Conservation (phyloP, 331 rosid genomes). For the Malus hybrid region DNA sequence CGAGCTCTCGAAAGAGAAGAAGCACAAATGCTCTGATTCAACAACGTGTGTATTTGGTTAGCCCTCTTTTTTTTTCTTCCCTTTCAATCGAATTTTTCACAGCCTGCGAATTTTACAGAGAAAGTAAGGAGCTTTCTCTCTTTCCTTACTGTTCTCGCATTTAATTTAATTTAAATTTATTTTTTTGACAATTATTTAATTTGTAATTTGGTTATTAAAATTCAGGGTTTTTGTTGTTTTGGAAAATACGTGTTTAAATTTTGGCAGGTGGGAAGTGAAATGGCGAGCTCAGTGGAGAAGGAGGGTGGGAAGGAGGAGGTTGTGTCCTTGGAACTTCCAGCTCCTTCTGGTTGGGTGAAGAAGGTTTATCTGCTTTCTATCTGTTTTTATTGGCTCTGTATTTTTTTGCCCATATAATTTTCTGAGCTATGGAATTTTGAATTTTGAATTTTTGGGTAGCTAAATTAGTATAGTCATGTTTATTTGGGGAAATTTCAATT, state of each 20-base stretch:
- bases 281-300: slow-evolving; percentile 75
- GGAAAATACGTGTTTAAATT: slow-evolving; percentile 8
- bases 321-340: slow-evolving; percentile 82
- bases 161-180: neutral
- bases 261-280: slow-evolving; percentile 42
- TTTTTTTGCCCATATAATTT: slow-evolving; percentile 6
- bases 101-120: neutral
- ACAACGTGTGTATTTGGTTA: slow-evolving; percentile 23
- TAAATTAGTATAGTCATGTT: slow-evolving; percentile 2
- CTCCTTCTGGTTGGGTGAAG: slow-evolving; percentile 94
- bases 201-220: neutral
- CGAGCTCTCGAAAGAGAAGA: slow-evolving; percentile 14
- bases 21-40: slow-evolving; percentile 26
- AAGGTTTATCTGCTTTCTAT: slow-evolving; percentile 37
- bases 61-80: neutral
- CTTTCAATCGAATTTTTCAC: slow-evolving; percentile 4
- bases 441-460: neutral
- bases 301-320: slow-evolving; percentile 46
- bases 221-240: neutral
- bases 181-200: too few species aligned
- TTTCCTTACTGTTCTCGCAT: neutral
- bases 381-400: neutral
- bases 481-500: slow-evolving; percentile 10
- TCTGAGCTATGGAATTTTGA: neutral
- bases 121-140: neutral